Percentiles rank a stretch among this genome's conserved stretches.
phyloP scores from a whole-genome alignment of 2,329 filamentous ascomycete species.

The Cladobotryum protrusum region DNA sequence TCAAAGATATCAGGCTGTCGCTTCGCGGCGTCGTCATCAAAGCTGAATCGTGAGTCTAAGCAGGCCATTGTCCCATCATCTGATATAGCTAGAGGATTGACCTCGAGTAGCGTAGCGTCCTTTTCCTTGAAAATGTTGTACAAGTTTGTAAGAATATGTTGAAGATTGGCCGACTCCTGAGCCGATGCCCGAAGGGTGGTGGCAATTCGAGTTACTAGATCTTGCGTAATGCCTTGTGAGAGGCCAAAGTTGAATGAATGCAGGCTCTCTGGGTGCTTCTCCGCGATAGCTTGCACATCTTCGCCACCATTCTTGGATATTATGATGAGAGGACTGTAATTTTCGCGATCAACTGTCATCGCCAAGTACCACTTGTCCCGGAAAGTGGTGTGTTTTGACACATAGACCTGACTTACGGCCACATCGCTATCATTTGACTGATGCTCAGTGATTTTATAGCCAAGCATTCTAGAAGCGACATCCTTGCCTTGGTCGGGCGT shows the following conservation, averaged over 20 bases:
- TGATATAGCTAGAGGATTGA: constrained; percentile 30
- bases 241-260: constrained; percentile 20
- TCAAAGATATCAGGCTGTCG: constrained; percentile 36
- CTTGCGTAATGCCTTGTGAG: constrained; percentile 21
- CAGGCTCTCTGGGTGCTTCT: constrained; percentile 1
- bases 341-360: constrained; percentile 38
- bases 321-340: constrained; percentile 30
- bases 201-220: constrained; percentile 15
- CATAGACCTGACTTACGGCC: constrained; percentile 27
- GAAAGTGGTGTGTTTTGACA: constrained; percentile 26
- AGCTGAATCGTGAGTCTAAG: constrained; percentile 35
- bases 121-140: constrained; percentile 36
- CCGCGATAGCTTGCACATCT: constrained; percentile 16
- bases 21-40: constrained; percentile 42
- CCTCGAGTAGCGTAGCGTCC: constrained; percentile 42
- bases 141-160: constrained; percentile 17
- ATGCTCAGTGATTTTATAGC: background rate
- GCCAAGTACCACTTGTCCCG: constrained; percentile 34
- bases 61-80: constrained; percentile 25
- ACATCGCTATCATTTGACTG: constrained; percentile 1
- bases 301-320: constrained; percentile 23
- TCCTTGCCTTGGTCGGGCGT: constrained; percentile 14
- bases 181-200: constrained; percentile 1
- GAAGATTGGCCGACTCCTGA: constrained; percentile 12
- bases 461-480: constrained; percentile 18